Percentiles rank a stretch among this genome's conserved stretches.
Conservation (phyloP, 2,329 filamentous ascomycete species). For the Pestalotiopsis sp. region DNA sequence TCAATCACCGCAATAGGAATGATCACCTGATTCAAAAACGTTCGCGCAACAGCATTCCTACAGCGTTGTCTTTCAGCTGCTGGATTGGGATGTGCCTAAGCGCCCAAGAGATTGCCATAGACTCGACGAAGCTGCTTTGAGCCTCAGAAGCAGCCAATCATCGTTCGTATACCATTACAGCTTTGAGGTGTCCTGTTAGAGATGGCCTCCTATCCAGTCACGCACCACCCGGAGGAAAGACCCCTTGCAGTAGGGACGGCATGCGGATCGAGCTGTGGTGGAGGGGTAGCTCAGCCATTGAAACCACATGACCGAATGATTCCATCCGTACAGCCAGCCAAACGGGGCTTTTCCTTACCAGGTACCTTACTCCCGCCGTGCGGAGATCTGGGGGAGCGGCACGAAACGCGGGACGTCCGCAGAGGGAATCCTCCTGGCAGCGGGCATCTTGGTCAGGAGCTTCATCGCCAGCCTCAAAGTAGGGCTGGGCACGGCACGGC, state of each 20-base stretch:
- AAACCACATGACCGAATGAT: neutral
- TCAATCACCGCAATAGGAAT: neutral
- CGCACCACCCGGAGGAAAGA: neutral
- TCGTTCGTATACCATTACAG: neutral
- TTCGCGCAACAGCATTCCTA: neutral
- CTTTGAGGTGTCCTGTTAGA: neutral
- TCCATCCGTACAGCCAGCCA: neutral
- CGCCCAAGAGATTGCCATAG: neutral
- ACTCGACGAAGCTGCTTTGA: neutral
- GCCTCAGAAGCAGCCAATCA: neutral
- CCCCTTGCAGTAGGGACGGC: neutral
- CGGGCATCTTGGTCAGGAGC: neutral
- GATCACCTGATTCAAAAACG: neutral
- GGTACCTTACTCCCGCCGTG: neutral
- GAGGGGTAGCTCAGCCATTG: neutral
- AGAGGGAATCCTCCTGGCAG: neutral
- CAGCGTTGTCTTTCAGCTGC: neutral
- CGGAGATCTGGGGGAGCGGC: neutral
- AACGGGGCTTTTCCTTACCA: neutral
- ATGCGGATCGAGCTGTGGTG: neutral
- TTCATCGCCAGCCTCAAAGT: neutral
- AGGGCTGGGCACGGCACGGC: neutral
- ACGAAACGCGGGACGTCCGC: neutral
- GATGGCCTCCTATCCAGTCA: neutral
- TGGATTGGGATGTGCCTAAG: neutral